Conservation (phyloP, 306 rosid species). For the Malus domestica region DNA sequence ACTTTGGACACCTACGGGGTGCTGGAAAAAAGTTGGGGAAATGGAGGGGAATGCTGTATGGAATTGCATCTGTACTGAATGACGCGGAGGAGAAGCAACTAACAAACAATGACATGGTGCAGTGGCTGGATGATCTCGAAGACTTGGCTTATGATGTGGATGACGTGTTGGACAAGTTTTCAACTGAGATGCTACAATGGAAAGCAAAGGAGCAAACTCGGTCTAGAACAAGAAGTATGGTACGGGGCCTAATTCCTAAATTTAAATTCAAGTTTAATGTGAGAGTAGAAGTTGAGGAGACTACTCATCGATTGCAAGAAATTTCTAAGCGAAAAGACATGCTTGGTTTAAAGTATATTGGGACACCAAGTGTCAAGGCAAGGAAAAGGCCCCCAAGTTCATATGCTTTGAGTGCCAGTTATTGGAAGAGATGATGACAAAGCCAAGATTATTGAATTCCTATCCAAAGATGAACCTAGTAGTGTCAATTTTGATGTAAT, state of each 20-base stretch:
- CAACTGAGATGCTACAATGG: too few species aligned
- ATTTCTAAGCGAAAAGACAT: background rate
- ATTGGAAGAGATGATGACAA: slow-evolving; percentile 20
- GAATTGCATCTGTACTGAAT: background rate
- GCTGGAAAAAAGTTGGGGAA: background rate
- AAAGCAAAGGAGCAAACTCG: too few species aligned
- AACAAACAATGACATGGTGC: background rate
- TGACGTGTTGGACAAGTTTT: too few species aligned
- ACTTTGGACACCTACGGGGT: background rate
- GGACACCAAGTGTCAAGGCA: background rate
- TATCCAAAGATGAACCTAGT: background rate
- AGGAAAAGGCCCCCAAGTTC: background rate
- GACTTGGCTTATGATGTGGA: too few species aligned
- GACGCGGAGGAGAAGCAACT: slow-evolving; percentile 7
- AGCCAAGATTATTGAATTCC: background rate
- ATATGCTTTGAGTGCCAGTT: background rate
- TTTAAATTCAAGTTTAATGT: background rate
- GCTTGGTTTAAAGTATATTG: background rate
- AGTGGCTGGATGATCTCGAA: background rate
- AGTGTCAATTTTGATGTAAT: background rate
- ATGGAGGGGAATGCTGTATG: background rate
- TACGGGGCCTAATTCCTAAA: background rate
- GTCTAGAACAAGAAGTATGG: too few species aligned
- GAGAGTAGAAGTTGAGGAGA: background rate
- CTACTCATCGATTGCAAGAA: background rate